These are phyloP conservation scores for Xylariales sp. DNA, from an alignment of 2,329 filamentous ascomycete genomes.

Conservation along the genomic window DNA sequence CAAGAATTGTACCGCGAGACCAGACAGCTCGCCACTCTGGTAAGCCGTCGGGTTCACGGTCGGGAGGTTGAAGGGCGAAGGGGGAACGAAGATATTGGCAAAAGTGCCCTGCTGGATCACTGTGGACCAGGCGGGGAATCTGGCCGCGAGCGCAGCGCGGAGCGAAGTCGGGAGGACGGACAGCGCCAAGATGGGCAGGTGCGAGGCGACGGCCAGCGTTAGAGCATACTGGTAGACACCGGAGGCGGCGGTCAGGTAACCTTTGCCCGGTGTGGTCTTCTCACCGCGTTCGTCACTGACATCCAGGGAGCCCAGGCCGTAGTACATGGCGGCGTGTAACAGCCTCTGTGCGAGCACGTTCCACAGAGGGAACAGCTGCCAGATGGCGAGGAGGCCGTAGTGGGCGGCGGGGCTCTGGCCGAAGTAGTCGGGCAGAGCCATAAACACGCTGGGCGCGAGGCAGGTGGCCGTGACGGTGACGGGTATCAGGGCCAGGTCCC, in stretches of 20 bases:
- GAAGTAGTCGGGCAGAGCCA: conserved; percentile 16
- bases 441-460: conserved; percentile 20
- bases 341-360: not conserved
- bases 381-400: conserved; percentile 22
- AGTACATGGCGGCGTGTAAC: not conserved
- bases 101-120: conserved; percentile 19
- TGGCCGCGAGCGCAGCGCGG: conserved; percentile 15
- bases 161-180: conserved; percentile 14
- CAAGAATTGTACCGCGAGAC: conserved; percentile 19
- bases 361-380: conserved; percentile 15
- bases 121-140: conserved; percentile 13
- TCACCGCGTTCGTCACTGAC: conserved; percentile 16
- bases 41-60: conserved; percentile 12
- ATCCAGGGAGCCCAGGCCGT: conserved; percentile 16
- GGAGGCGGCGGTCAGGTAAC: conserved; percentile 16
- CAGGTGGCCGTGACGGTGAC: conserved; percentile 19
- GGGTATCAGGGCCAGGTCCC: conserved; percentile 24
- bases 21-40: conserved; percentile 17
- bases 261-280: conserved; percentile 19
- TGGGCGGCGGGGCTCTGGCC: conserved; percentile 18
- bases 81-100: conserved; percentile 18
- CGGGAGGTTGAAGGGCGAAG: conserved; percentile 11
- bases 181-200: conserved; percentile 19
- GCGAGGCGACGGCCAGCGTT: conserved; percentile 15
- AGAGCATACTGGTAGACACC: conserved; percentile 23